phyloP scores from a whole-genome alignment of 441 rosid genomes.

The Gossypium gossypioides region DNA sequence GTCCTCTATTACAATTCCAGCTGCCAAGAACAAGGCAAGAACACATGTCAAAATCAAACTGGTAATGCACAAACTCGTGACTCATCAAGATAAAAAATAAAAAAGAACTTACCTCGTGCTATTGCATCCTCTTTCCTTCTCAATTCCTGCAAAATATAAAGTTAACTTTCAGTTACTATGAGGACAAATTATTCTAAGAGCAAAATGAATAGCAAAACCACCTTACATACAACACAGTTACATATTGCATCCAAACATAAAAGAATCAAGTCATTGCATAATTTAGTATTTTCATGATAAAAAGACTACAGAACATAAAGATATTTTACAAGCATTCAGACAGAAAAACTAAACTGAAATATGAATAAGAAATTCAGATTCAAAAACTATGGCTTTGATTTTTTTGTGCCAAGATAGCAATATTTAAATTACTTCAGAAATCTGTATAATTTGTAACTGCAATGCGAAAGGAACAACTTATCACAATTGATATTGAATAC shows the following conservation, averaged over 20 bases:
- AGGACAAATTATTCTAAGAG: slow-evolving; percentile 3
- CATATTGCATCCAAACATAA: background rate
- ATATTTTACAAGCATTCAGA: background rate
- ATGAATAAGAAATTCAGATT: background rate
- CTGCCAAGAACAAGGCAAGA: slow-evolving; percentile 38
- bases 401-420: background rate
- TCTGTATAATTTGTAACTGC: background rate
- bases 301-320: background rate
- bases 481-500: background rate
- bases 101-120: slow-evolving; percentile 34
- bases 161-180: background rate
- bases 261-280: background rate
- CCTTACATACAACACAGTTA: background rate
- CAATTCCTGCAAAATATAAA: slow-evolving; percentile 52
- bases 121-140: slow-evolving; percentile 86
- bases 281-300: background rate
- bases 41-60: slow-evolving; percentile 7
- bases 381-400: background rate
- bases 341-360: background rate
- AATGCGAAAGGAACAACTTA: background rate
- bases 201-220: slow-evolving; percentile 1
- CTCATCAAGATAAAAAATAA: background rate
- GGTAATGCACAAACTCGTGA: background rate
- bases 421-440: background rate
- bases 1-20: slow-evolving; percentile 86